phyloP scores from a whole-genome alignment of 2,329 filamentous ascomycete species.

The Penicillium occitanis region DNA sequence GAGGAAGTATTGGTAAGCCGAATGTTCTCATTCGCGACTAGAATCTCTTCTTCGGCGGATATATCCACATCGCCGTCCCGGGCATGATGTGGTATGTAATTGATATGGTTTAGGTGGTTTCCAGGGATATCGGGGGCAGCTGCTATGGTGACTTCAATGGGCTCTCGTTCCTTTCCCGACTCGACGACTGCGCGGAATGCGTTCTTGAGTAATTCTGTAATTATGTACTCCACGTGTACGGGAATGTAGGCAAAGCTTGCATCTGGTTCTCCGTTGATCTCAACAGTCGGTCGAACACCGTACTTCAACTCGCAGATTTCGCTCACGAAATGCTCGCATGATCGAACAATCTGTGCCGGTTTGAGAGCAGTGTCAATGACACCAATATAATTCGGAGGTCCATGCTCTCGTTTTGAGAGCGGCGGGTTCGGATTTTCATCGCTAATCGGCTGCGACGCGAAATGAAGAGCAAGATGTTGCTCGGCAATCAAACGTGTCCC shows the following conservation, averaged over 20 bases:
- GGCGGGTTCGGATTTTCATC: constrained; percentile 50
- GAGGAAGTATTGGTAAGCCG: constrained; percentile 47
- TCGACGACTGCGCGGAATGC: constrained; percentile 93
- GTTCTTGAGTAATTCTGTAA: constrained; percentile 95
- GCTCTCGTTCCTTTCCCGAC: constrained; percentile 72
- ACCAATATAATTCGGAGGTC: constrained; percentile 71
- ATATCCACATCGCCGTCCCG: constrained; percentile 29
- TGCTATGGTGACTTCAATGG: constrained; percentile 89
- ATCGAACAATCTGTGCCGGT: constrained; percentile 76
- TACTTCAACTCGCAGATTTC: constrained; percentile 98
- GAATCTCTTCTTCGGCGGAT: constrained; percentile 26
- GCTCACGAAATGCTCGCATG: constrained; percentile 84
- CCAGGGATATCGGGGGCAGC: constrained; percentile 57
- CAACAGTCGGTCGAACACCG: constrained; percentile 75
- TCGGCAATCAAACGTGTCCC: constrained; percentile 92
- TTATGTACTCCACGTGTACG: constrained; percentile 94
- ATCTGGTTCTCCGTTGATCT: constrained; percentile 79
- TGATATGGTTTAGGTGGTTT: constrained; percentile 23
- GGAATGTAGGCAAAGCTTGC: constrained; percentile 93
- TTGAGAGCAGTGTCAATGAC: constrained; percentile 90
- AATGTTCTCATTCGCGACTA: constrained; percentile 36
- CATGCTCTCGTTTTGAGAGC: constrained; percentile 26
- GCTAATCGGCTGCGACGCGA: constrained; percentile 69
- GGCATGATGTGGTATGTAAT: constrained; percentile 47
- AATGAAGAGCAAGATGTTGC: constrained; percentile 91